Evolutionary conservation across 2,329 filamentous ascomycete genomes (phyloP).

Genomic region (Neonectria magnoliae): DNA sequence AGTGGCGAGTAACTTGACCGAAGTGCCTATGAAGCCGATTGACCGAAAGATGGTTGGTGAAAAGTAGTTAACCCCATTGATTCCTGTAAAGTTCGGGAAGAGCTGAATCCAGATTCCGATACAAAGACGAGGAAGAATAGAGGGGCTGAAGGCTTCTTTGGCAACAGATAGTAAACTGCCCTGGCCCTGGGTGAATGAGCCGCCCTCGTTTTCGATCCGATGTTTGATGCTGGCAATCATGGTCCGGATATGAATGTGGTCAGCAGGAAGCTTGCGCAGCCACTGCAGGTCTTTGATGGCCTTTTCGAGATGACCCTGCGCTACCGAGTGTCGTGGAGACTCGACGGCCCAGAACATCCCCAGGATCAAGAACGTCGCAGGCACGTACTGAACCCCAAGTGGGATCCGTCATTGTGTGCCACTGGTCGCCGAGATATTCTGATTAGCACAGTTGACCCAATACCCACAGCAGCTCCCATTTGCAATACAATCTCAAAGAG

Average conservation of each 20-base stretch:
- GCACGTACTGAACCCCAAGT: slow-evolving; percentile 42
- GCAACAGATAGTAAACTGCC: slow-evolving; percentile 9
- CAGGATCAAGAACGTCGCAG: slow-evolving; percentile 39
- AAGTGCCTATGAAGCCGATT: slow-evolving; percentile 68
- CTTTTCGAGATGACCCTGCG: slow-evolving; percentile 11
- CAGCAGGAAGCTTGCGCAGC: slow-evolving; percentile 25
- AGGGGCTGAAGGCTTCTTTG: slow-evolving; percentile 17
- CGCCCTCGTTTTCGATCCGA: slow-evolving; percentile 27
- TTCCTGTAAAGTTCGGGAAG: slow-evolving; percentile 54
- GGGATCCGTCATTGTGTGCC: slow-evolving; percentile 55
- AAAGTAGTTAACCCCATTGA: slow-evolving; percentile 74
- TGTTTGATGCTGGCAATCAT: slow-evolving; percentile 26
- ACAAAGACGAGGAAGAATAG: slow-evolving; percentile 63
- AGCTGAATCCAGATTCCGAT: slow-evolving; percentile 59
- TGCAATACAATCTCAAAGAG: slow-evolving; percentile 63
- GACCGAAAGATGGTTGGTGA: slow-evolving; percentile 71
- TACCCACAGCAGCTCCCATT: slow-evolving; percentile 60
- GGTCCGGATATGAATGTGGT: slow-evolving; percentile 23
- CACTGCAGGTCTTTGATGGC: slow-evolving; percentile 25
- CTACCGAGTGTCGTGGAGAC: slow-evolving; percentile 45
- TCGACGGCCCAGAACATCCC: slow-evolving; percentile 46
- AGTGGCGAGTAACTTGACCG: slow-evolving; percentile 68
- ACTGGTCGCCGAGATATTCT: slow-evolving; percentile 24
- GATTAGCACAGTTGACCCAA: slow-evolving; percentile 42
- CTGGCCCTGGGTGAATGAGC: slow-evolving; percentile 2